Base-by-base conservation (phyloP, 495 filamentous ascomycete genomes). In the Xylaria flabelliformis region DNA sequence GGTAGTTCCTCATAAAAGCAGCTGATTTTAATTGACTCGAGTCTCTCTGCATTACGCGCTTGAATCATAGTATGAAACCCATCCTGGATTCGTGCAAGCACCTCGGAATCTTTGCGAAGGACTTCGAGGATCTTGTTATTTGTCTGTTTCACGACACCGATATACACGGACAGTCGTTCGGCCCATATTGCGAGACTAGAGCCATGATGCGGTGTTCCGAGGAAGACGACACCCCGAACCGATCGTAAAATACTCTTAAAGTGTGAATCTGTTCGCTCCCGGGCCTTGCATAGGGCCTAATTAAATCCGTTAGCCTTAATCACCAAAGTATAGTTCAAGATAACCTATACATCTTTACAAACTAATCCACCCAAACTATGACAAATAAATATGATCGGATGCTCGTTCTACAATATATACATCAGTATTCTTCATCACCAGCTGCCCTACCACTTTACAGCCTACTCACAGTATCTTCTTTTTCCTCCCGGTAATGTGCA, bases 141-240 rank as follows among this genome's bases (percentile, higher is more conserved):
- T 15, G 77, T 79, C 65, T 74, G 72, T 56, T 76, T 78, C 13
- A 77, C 21, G 10, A 78, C 2, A 0, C 73, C 70, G 34, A 81
- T 53, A 19, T 32, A 69, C 19, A 59, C 68, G 4, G 72, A 58
- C 2, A 76, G 61, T 32, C 13, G 21, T 64, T 69, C 51, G 41
- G 73, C 80, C 78, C 78, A 84, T 24, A 67, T 12, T n/a, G 80
- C 83, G n/a, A 83, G 75, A 29, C 73, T 74, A 44, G 79, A 13
- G 1, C 82, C 82, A 34, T 63, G 71, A 69, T 86, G 84, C 6
- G 83, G 83, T 34, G 82, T 83, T 2, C 82, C 80, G 8, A 85
- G 75, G 69, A 85, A 86, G 9, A 77, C 67, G 44, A 86, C 78
- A 9, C 78, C 82, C 12, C 72, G 69, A n/a, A 80, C 81, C 17